Conservation (phyloP, 2,329 filamentous ascomycete species). For the Clarireedia sp. region DNA sequence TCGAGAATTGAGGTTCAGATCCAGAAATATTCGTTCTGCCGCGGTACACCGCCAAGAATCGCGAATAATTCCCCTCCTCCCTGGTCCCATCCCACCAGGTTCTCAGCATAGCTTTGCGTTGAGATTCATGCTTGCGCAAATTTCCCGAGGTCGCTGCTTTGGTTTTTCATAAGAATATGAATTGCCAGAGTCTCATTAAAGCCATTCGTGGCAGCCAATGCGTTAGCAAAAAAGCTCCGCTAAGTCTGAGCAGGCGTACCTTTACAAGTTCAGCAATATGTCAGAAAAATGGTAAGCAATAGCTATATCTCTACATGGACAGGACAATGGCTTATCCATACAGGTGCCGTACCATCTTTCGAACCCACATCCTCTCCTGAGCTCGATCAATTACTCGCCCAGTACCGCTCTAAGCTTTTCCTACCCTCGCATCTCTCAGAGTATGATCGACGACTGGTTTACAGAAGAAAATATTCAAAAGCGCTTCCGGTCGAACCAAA, state of each 20-base stretch:
- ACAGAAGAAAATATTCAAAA: constrained; percentile 38
- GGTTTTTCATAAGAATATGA: constrained; percentile 12
- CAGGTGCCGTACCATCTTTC: constrained; percentile 25
- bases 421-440: constrained; percentile 51
- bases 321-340: not conserved
- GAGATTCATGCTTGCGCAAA: not conserved
- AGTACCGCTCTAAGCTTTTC: constrained; percentile 51
- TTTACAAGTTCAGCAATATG: constrained; percentile 25
- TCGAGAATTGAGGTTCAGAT: constrained; percentile 11
- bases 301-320: not conserved
- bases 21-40: constrained; percentile 21
- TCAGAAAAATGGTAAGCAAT: constrained; percentile 20
- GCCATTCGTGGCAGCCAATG: constrained; percentile 17
- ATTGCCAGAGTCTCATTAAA: constrained; percentile 11
- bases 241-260: constrained; percentile 14
- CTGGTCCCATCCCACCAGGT: not conserved
- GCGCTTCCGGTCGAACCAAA: constrained; percentile 47
- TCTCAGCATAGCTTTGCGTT: not conserved
- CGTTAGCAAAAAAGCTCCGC: constrained; percentile 10
- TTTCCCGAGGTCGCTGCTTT: not conserved
- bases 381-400: constrained; percentile 44
- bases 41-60: constrained; percentile 6
- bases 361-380: constrained; percentile 46
- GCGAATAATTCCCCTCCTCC: not conserved
- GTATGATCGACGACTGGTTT: constrained; percentile 46